Conservation (phyloP, 192 early-diverging fungal genomes). For the Oehlia diaphana region DNA sequence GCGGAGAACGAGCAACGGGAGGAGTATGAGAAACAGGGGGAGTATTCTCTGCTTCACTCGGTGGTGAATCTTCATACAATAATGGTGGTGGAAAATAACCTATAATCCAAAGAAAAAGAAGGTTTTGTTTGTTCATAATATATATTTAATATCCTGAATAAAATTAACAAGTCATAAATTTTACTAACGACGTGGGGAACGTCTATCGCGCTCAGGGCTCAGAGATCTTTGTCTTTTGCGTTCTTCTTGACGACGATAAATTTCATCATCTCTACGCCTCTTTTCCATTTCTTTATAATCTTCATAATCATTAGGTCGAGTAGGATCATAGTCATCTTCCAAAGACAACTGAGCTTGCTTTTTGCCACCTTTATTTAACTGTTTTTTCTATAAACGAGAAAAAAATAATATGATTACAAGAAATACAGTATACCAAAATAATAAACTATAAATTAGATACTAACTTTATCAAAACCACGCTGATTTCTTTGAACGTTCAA, state of each 20-base stretch:
- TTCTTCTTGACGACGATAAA: conserved; percentile 31
- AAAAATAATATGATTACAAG: not conserved
- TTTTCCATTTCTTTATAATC: conserved; percentile 60
- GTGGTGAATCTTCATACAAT: conserved; percentile 28
- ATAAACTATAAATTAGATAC: not conserved
- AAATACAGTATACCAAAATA: not conserved
- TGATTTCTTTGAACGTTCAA: conserved; percentile 32
- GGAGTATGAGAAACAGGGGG: not conserved
- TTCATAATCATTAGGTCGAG: conserved; percentile 73
- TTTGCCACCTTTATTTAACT: conserved; percentile 33
- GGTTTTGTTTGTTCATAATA: not conserved
- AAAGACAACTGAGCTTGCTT: conserved; percentile 41
- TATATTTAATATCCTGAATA: not conserved
- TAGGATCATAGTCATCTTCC: conserved; percentile 66
- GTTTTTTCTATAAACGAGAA: conserved; percentile 32
- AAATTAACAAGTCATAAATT: not conserved
- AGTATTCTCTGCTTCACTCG: not conserved
- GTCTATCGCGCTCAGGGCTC: conserved; percentile 25
- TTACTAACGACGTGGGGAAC: conserved; percentile 27
- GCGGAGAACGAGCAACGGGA: not conserved
- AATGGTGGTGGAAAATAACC: conserved; percentile 34
- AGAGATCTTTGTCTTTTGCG: not conserved
- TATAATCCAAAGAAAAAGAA: not conserved
- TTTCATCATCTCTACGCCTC: conserved; percentile 42
- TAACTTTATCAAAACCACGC: conserved; percentile 44